Evolutionary conservation across 148 eudicot species (phyloP).

Genomic region (Arctostaphylos glauca): DNA sequence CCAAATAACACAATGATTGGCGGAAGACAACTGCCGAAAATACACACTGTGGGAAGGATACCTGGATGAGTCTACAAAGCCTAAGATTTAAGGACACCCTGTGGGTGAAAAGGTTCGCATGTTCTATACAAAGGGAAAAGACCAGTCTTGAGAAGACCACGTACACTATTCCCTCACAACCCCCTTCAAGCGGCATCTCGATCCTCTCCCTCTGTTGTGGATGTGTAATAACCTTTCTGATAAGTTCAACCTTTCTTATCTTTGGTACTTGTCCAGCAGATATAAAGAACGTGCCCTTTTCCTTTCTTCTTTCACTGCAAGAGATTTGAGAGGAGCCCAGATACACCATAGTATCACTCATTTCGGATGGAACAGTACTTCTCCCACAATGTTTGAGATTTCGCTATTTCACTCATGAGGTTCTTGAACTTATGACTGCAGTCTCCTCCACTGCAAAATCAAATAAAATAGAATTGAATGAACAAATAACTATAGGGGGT

Average conservation of each 20-base stretch:
- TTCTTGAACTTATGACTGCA: constrained; percentile 83
- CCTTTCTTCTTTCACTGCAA: background rate
- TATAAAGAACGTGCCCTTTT: background rate
- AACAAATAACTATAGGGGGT: background rate
- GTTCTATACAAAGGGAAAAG: constrained; percentile 7
- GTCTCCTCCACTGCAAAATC: constrained; percentile 81
- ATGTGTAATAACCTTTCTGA: background rate
- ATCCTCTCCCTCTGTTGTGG: background rate
- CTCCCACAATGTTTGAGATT: constrained; percentile 54
- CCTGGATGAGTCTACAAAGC: background rate
- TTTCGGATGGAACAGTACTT: constrained; percentile 79
- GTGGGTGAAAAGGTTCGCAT: background rate
- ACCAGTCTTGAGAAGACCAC: background rate
- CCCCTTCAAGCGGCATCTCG: constrained; percentile 8
- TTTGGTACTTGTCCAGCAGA: background rate
- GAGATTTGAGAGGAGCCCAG: background rate
- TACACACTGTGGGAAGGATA: background rate
- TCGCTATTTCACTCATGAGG: constrained; percentile 80
- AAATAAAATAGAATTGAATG: background rate
- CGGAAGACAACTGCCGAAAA: background rate
- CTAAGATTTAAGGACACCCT: background rate
- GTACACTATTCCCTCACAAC: background rate
- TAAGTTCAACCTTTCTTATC: background rate
- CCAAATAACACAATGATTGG: background rate
- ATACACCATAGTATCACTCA: constrained; percentile 41